phyloP scores from a whole-genome alignment of 805 yeast species.

The Candida parachauliodes region DNA sequence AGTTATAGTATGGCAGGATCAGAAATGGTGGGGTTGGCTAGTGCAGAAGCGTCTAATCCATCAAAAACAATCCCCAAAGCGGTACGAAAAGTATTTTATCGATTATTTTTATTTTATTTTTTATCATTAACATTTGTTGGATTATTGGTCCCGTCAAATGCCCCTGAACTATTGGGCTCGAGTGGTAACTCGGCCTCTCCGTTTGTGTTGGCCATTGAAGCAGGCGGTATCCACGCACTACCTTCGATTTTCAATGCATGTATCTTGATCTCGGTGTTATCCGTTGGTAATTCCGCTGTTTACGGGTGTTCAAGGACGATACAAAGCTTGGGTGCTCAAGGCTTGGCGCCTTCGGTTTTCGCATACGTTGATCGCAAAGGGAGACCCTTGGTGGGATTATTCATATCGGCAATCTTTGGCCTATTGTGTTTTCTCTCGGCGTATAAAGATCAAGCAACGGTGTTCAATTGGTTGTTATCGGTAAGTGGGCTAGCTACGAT shows the following conservation, averaged over 20 bases:
- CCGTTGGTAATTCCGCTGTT: constrained; percentile 75
- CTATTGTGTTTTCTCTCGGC: constrained; percentile 38
- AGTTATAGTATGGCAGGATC: constrained; percentile 35
- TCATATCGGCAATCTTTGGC: constrained; percentile 31
- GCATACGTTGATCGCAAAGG: constrained; percentile 40
- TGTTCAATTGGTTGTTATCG: constrained; percentile 41
- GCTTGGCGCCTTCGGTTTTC: constrained; percentile 54
- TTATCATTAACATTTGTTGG: constrained; percentile 32
- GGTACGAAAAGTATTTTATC: constrained; percentile 42
- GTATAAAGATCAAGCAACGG: constrained; percentile 24
- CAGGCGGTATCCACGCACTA: constrained; percentile 59
- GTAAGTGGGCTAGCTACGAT: constrained; percentile 39
- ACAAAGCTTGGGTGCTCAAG: constrained; percentile 66
- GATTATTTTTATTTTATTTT: constrained; percentile 39
- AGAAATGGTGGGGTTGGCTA: constrained; percentile 37
- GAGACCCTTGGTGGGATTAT: constrained; percentile 39
- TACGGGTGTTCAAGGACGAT: constrained; percentile 72
- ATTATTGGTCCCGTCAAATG: constrained; percentile 48
- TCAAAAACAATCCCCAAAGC: constrained; percentile 38
- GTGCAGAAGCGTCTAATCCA: constrained; percentile 40
- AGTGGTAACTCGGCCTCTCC: constrained; percentile 65
- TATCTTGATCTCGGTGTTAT: constrained; percentile 65
- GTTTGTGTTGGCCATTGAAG: constrained; percentile 65
- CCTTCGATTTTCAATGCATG: constrained; percentile 76
- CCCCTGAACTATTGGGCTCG: constrained; percentile 46